A percentile compares a stretch with the other conserved stretches of the same genome.
phyloP scores from a whole-genome alignment of 352 stramenopile species.

The Pythium brassicae region DNA sequence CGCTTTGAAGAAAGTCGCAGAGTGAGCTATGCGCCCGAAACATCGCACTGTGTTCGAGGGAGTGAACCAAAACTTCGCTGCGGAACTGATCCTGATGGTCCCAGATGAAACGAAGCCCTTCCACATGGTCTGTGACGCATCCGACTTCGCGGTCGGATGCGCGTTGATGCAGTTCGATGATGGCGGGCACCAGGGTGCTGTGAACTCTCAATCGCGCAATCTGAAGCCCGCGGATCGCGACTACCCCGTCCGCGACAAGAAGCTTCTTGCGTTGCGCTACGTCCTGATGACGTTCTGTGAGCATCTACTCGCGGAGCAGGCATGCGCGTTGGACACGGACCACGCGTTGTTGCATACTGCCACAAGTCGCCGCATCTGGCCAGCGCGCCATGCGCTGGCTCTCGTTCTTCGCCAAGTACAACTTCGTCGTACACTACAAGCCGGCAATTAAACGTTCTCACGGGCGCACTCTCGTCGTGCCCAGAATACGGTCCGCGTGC shows the following conservation, averaged over 20 bases:
- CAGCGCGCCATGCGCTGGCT: slow-evolving; percentile 14
- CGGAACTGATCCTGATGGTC: slow-evolving; percentile 10
- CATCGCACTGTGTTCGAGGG: slow-evolving; percentile 15
- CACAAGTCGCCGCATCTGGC: slow-evolving; percentile 1
- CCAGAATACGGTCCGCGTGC: no score
- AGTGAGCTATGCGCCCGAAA: slow-evolving; percentile 7
- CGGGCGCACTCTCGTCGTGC: no score
- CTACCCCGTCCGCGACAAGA: neutral
- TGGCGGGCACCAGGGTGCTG: neutral
- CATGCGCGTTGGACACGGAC: slow-evolving; percentile 20
- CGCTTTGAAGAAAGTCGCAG: slow-evolving; percentile 15
- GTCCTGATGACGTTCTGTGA: slow-evolving; percentile 23
- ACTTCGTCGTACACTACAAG: slow-evolving; percentile 22
- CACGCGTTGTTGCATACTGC: slow-evolving; percentile 5
- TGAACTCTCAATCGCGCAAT: slow-evolving; percentile 19
- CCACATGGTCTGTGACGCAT: slow-evolving; percentile 13
- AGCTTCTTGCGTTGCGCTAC: slow-evolving; percentile 22
- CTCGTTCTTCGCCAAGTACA: slow-evolving; percentile 23
- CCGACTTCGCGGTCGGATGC: slow-evolving; percentile 20
- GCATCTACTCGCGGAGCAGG: slow-evolving; percentile 16
- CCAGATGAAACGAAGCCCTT: slow-evolving; percentile 11
- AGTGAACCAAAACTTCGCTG: slow-evolving; percentile 9
- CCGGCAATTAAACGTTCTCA: neutral
- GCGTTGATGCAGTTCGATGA: slow-evolving; percentile 1
- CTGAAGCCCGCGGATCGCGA: slow-evolving; percentile 17